These are phyloP conservation scores for Karstenula rhodostoma DNA, from an alignment of 2,329 filamentous ascomycete species.

Conservation along the genomic window DNA sequence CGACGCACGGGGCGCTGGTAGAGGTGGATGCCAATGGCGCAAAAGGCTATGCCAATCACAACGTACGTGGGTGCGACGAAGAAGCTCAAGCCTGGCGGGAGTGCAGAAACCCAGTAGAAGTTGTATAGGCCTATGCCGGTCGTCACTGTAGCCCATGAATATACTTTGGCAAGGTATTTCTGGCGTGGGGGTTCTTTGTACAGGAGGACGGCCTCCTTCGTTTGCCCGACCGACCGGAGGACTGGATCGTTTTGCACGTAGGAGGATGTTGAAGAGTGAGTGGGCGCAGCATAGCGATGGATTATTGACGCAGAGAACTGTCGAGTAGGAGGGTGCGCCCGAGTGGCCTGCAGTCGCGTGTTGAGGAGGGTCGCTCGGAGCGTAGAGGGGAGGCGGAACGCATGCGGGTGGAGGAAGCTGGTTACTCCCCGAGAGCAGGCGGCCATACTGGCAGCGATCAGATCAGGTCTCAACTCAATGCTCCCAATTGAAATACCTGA, in stretches of 20 bases:
- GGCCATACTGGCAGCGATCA: constrained; percentile 34
- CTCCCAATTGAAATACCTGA: neutral
- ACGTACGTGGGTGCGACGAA: constrained; percentile 46
- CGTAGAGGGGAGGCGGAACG: constrained; percentile 43
- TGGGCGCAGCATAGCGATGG: constrained; percentile 28
- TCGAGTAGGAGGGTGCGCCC: constrained; percentile 23
- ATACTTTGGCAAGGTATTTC: constrained; percentile 40
- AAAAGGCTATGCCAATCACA: constrained; percentile 38
- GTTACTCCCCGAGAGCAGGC: constrained; percentile 41
- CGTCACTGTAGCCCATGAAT: constrained; percentile 38
- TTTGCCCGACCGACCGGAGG: constrained; percentile 41
- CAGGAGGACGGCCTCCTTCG: constrained; percentile 42
- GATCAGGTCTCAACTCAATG: neutral
- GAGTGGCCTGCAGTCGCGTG: constrained; percentile 33
- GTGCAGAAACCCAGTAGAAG: constrained; percentile 35
- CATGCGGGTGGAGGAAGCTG: constrained; percentile 34
- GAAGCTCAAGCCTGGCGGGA: constrained; percentile 41
- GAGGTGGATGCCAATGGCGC: constrained; percentile 42
- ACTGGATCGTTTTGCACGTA: constrained; percentile 42
- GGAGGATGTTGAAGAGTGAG: constrained; percentile 13
- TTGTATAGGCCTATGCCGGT: constrained; percentile 37
- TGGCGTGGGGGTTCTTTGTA: constrained; percentile 40
- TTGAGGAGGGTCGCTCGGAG: constrained; percentile 43
- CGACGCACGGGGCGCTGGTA: constrained; percentile 42
- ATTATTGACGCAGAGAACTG: constrained; percentile 36